Base-by-base conservation (phyloP, 805 yeast genomes). In the Clavispora santaluciae region DNA sequence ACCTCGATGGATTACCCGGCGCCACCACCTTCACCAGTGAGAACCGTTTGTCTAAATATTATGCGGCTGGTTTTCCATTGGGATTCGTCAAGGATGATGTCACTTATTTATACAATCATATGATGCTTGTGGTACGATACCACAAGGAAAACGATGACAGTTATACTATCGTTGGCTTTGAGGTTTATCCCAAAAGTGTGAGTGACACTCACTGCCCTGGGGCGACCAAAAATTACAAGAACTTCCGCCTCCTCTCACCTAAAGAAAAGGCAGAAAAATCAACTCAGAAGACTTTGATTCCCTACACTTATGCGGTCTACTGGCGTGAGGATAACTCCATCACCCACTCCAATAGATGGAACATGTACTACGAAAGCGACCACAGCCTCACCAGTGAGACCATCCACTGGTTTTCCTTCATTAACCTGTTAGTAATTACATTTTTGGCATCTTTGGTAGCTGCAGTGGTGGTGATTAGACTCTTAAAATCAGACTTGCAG, bases 101-200 rank as follows among this genome's bases (percentile, higher is more conserved):
- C 5, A 67, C 81, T 4, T 84, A 77, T 55, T 46, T 88, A 22
- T 78, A 89, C 60, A 88, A 86, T 57, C 96, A 89, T 58, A 79
- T 84, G 8, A 83, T 83, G 83, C 54, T 88, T 40, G 91, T 89
- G 11, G 72, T 88, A 33, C 73, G 95, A 53, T 85, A 79, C 63
- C 83, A 86, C 50, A 45, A 45, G 5, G 70, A 64, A 15, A 66
- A 37, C 68, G 74, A 44, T 60, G 55, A 57, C 1, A 43, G 64
- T 37, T 68, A 73, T 48, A 71, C 86, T 3, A 86, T 88, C 51
- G 95, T 88, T 15, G 96, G 95, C 0, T 85, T 89, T 51, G 96
- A 88, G 63, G 86, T 87, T 11, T 88, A 88, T 56, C 96, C 96
- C 9, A 82, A 79, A 57, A 83, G 93, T 40, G 90, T 85, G 10